These are phyloP conservation scores for Candida ipomoeae DNA, from an alignment of 805 yeast genomes.

Conservation along the genomic window DNA sequence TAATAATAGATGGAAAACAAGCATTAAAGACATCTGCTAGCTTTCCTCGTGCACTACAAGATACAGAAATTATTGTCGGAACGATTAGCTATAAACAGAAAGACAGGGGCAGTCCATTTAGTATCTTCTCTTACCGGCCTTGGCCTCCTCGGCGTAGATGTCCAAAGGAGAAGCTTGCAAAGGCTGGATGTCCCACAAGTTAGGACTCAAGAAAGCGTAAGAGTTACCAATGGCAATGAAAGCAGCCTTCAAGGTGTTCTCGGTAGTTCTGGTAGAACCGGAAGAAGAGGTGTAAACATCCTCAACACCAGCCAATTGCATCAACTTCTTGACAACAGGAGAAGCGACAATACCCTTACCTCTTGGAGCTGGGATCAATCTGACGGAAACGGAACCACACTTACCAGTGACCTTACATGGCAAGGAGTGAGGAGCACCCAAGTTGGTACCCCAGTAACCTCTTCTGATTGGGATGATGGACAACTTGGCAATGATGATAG, in stretches of 20 bases:
- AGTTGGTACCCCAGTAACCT: conserved; percentile 99
- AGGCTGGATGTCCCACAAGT: conserved; percentile 90
- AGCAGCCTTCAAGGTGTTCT: conserved; percentile 99
- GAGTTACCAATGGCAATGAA: conserved; percentile 99
- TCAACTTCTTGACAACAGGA: conserved; percentile 97
- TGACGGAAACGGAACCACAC: conserved; percentile 99
- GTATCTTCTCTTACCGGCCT: conserved; percentile 67
- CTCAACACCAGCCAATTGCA: conserved; percentile 99
- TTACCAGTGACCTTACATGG: conserved; percentile 98
- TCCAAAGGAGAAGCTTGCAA: conserved; percentile 93
- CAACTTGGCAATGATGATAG: conserved; percentile 98
- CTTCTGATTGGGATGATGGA: conserved; percentile 99
- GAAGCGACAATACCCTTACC: conserved; percentile 99
- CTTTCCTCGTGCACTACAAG: too few relatives aligned
- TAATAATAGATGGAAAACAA: neutral
- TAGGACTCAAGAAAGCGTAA: conserved; percentile 99
- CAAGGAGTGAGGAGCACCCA: conserved; percentile 99
- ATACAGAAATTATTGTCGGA: neutral
- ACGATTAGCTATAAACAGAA: conserved; percentile 4
- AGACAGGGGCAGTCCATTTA: conserved; percentile 32
- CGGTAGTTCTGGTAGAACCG: conserved; percentile 99
- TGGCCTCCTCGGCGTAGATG: conserved; percentile 78
- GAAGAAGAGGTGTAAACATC: conserved; percentile 98
- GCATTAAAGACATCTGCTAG: neutral
- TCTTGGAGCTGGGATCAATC: conserved; percentile 99